phyloP scores from a whole-genome alignment of 345 rosid genomes.

The Brassica rapa region DNA sequence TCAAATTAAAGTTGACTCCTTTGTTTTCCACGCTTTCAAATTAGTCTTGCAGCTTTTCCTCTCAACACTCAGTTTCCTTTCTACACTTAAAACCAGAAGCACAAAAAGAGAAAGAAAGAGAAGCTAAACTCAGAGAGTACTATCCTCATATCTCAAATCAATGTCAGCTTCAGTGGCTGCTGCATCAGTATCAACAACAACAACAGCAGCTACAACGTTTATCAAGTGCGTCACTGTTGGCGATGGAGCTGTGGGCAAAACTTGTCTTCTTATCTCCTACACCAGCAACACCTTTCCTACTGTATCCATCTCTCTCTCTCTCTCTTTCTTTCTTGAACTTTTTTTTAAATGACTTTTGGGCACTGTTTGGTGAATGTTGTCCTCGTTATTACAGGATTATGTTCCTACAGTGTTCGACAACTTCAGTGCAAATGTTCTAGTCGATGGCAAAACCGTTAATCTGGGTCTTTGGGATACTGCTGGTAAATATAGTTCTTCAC shows the following conservation, averaged over 20 bases:
- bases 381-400: constrained; percentile 47
- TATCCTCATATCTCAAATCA: constrained; percentile 4
- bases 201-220: constrained; percentile 33
- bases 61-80: constrained; percentile 10
- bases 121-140: background rate
- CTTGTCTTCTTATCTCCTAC: constrained; percentile 44
- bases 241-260: constrained; percentile 46
- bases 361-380: constrained; percentile 11
- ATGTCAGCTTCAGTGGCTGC: constrained; percentile 37
- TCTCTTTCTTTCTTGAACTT: constrained; percentile 19
- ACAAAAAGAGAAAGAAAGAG: background rate
- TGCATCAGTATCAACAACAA: constrained; percentile 25
- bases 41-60: constrained; percentile 23
- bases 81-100: constrained; percentile 31
- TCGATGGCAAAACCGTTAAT: constrained; percentile 73
- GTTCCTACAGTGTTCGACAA: constrained; percentile 76
- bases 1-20: constrained; percentile 62
- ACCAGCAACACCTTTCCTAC: constrained; percentile 44
- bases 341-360: constrained; percentile 6
- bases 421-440: constrained; percentile 77
- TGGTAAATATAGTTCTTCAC: constrained; percentile 42
- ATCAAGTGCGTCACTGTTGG: constrained; percentile 47
- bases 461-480: constrained; percentile 88
- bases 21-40: constrained; percentile 19
- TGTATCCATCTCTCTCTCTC: constrained; percentile 30